Base-by-base conservation (phyloP, 768 basidiomycete species). In the Floccularia luteovirens region DNA sequence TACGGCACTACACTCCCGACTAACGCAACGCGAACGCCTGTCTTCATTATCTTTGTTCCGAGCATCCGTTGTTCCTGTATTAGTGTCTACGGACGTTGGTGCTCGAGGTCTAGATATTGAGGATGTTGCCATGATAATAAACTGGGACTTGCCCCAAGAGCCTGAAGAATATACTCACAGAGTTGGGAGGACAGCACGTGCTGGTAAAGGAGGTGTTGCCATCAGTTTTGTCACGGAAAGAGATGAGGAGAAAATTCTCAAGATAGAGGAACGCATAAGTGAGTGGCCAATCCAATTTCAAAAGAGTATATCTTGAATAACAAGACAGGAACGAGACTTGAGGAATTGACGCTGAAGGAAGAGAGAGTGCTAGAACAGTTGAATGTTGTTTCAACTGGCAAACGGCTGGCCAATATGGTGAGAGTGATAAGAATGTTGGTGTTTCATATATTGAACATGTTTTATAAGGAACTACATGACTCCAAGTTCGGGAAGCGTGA, bases 111-210 rank as follows among this genome's bases (percentile, higher is more conserved):
- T 99, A 43, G 96, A 98, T 62, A 94, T 98, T 41, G 90, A 90
- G 45, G 90, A 93, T 49, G 93, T 99, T 8, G 91, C 88, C 8
- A 79, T 97, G 68, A 90, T 99, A 14, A 71, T 99, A 42, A 98
- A 99, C 48, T 99, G 93, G 92, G 94, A 99, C 59, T 66, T 97
- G 46, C 96, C 96, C 11, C 69, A 73, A 10, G 81, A 83, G 54
- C 73, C 90, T 4, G 94, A 94, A 58, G 93, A 94, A 57, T 99
- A 99, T 55, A 87, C 90, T 1, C 96, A 99, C 64, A 77, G 96
- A 16, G 96, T 99, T 1, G 92, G 92, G 31, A 64, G 92, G 54
- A 97, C 92, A 17, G 92, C 92, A 22, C 80, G 92, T 51, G 87
- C 84, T 8, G 96, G 96, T 4, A 73, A 78, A 51, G 87, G 84